Conservation (phyloP, 345 rosid genomes). For the Sisymbrium irio region DNA sequence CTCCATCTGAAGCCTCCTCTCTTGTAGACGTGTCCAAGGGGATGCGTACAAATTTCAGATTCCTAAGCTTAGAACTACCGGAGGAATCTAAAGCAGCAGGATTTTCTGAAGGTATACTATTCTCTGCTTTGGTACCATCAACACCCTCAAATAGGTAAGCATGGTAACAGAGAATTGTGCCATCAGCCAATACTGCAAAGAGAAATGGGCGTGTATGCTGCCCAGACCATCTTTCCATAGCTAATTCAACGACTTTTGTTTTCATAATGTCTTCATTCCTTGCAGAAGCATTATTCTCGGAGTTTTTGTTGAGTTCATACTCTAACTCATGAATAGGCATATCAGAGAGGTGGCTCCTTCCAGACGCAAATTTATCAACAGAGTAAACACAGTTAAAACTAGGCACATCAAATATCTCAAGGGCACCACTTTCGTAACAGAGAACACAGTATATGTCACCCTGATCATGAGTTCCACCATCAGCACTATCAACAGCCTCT, state of each 20-base stretch:
- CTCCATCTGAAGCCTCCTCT: slow-evolving; percentile 65
- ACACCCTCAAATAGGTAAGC: slow-evolving; percentile 84
- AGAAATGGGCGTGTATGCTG: slow-evolving; percentile 83
- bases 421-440: slow-evolving; percentile 79
- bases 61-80: slow-evolving; percentile 77
- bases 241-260: slow-evolving; percentile 77
- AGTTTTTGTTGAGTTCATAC: slow-evolving; percentile 45
- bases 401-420: slow-evolving; percentile 95
- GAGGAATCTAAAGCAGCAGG: slow-evolving; percentile 42
- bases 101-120: slow-evolving; percentile 44
- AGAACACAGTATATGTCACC: slow-evolving; percentile 90
- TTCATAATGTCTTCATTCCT: slow-evolving; percentile 61
- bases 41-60: slow-evolving; percentile 70
- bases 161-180: slow-evolving; percentile 92
- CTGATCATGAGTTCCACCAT: slow-evolving; percentile 81
- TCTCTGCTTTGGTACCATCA: slow-evolving; percentile 60
- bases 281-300: slow-evolving; percentile 54
- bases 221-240: slow-evolving; percentile 95
- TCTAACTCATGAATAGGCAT: slow-evolving; percentile 44
- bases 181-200: slow-evolving; percentile 87
- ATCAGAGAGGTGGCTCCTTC: slow-evolving; percentile 74
- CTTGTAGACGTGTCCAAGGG: slow-evolving; percentile 75
- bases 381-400: slow-evolving; percentile 77
- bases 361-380: slow-evolving; percentile 80
- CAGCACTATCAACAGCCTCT: slow-evolving; percentile 81